Evolutionary conservation across 306 rosid species (phyloP).

Genomic region (Lathyrus aphaca): DNA sequence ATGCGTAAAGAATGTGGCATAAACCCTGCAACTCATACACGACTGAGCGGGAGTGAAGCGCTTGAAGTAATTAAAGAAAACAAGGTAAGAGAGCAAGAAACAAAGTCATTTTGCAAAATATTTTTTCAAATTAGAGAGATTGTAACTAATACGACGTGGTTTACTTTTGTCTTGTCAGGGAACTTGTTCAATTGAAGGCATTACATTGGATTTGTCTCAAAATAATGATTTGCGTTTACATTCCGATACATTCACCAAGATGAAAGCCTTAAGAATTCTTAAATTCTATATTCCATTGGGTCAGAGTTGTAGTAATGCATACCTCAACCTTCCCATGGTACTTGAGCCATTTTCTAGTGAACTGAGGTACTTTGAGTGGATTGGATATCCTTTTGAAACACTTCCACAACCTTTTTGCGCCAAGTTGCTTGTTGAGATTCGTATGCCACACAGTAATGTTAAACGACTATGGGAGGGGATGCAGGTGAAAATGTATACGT

Average conservation of each 20-base stretch:
- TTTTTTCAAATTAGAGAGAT: background rate
- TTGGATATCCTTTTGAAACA: slow-evolving; percentile 20
- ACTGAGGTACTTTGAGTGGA: slow-evolving; percentile 39
- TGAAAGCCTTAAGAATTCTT: slow-evolving; percentile 34
- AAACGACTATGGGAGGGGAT: slow-evolving; percentile 38
- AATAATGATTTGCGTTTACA: background rate
- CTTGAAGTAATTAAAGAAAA: slow-evolving; percentile 22
- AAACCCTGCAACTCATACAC: slow-evolving; percentile 10
- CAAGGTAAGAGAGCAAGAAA: slow-evolving; percentile 5
- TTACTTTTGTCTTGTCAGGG: slow-evolving; percentile 33
- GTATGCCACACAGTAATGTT: slow-evolving; percentile 11
- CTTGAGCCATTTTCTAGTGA: slow-evolving; percentile 16
- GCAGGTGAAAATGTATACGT: slow-evolving; percentile 14
- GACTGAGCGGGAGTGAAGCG: slow-evolving; percentile 22
- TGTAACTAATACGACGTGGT: background rate
- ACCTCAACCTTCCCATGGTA: background rate
- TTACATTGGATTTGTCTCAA: slow-evolving; percentile 28
- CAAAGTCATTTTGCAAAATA: background rate
- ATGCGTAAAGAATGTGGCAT: background rate
- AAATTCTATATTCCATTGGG: background rate
- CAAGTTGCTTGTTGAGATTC: slow-evolving; percentile 30
- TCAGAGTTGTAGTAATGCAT: background rate
- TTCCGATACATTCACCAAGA: slow-evolving; percentile 28
- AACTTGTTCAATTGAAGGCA: slow-evolving; percentile 37
- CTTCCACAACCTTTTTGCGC: slow-evolving; percentile 29